Percentiles rank a stretch among this genome's conserved stretches.
Evolutionary conservation across 106 monocot species (phyloP).

Genomic region (Platanthera zijinensis): DNA sequence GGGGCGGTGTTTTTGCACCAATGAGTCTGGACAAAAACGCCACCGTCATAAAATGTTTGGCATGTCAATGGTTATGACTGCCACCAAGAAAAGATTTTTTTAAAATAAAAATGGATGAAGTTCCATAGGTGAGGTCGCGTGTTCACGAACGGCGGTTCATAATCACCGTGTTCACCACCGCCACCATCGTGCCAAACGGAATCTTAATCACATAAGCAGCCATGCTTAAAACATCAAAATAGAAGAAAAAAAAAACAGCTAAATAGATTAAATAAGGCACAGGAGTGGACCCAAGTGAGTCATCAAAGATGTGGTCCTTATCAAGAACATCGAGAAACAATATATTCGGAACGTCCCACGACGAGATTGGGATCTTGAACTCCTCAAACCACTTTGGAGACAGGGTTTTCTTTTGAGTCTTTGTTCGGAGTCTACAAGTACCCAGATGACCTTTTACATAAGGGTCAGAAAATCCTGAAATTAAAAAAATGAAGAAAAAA

Average conservation of each 20-base stretch:
- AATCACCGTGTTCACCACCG: too few species aligned
- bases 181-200: too few species aligned
- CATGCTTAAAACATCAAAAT: not conserved
- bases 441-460: constrained; percentile 87
- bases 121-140: too few species aligned
- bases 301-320: constrained; percentile 87
- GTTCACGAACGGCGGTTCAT: too few species aligned
- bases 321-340: constrained; percentile 70
- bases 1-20: too few species aligned
- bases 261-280: not conserved
- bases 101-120: too few species aligned
- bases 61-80: too few species aligned
- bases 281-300: constrained; percentile 61
- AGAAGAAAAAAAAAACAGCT: not conserved
- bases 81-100: too few species aligned
- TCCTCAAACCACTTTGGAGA: constrained; percentile 83
- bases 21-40: too few species aligned
- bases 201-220: too few species aligned
- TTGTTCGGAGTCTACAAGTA: constrained; percentile 57
- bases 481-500: not conserved
- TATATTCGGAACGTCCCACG: constrained; percentile 68
- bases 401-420: constrained; percentile 71
- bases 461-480: constrained; percentile 79
- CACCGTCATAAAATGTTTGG: too few species aligned
- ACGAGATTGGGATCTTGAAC: constrained; percentile 74